phyloP scores from a whole-genome alignment of 345 rosid genomes.

The Cardamine resedifolia region DNA sequence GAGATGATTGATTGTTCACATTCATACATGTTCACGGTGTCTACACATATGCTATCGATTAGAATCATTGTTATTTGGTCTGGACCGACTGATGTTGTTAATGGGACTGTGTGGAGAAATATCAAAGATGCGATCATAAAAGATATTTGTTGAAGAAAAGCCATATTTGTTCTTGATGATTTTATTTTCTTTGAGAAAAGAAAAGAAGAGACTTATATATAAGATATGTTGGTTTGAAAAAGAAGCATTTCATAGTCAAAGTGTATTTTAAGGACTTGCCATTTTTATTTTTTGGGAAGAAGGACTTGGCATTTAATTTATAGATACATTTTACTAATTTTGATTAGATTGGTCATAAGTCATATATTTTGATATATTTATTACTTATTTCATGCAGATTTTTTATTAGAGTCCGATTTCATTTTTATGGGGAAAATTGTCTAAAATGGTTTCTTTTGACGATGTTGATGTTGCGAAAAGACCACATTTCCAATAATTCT shows the following conservation, averaged over 20 bases:
- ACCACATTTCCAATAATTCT: no score
- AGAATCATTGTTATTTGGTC: constrained; percentile 22
- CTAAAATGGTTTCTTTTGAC: no score
- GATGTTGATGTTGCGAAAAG: no score
- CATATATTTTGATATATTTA: no score
- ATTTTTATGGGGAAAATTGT: no score
- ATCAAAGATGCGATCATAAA: constrained; percentile 1
- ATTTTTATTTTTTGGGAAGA: neutral
- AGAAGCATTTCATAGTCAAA: neutral
- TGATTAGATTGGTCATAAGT: no score
- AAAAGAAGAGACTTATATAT: neutral
- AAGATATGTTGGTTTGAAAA: neutral
- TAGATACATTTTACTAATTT: neutral
- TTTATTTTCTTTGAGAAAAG: neutral
- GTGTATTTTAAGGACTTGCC: neutral
- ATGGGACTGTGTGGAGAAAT: neutral
- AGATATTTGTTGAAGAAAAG: neutral
- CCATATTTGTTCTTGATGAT: neutral
- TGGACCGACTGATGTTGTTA: neutral
- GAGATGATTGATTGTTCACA: constrained; percentile 12
- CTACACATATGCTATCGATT: constrained; percentile 3
- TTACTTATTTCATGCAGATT: no score
- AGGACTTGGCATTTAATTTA: neutral
- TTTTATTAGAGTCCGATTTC: no score
- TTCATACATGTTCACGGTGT: neutral